Evolutionary conservation across 306 rosid genomes (phyloP).

Genomic region (Erythrophleum fordii): DNA sequence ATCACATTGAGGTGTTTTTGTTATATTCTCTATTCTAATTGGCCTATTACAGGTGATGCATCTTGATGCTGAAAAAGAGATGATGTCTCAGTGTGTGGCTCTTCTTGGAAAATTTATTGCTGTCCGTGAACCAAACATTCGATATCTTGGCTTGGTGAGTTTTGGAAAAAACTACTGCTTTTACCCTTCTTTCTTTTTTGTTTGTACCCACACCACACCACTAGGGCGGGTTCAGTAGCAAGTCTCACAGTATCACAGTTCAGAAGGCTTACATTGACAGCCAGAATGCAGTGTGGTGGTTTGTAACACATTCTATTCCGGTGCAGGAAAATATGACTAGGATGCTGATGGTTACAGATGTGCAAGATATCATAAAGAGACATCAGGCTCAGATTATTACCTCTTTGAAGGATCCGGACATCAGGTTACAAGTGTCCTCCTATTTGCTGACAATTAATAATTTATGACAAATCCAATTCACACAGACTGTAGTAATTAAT

Average conservation of each 20-base stretch:
- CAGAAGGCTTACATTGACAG: constrained; percentile 22
- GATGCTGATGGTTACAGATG: constrained; percentile 81
- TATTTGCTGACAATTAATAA: constrained; percentile 24
- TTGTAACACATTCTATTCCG: constrained; percentile 37
- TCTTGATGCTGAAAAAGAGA: constrained; percentile 91
- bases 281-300: constrained; percentile 18
- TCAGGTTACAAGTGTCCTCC: constrained; percentile 59
- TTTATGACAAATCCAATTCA: not conserved
- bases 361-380: constrained; percentile 82
- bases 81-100: constrained; percentile 93
- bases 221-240: not conserved
- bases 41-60: constrained; percentile 71
- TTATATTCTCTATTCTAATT: constrained; percentile 25
- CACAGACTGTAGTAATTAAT: not conserved
- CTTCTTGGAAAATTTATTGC: constrained; percentile 89
- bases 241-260: not conserved
- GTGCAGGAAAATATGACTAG: constrained; percentile 84
- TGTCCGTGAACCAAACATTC: constrained; percentile 86
- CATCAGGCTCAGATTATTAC: constrained; percentile 88
- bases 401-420: constrained; percentile 84
- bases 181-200: too few species aligned
- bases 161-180: constrained; percentile 6
- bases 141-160: constrained; percentile 82
- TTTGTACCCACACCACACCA: too few species aligned
- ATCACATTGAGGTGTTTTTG: not conserved